phyloP scores from a whole-genome alignment of 108 stramenopile genomes.

The Schizochytrium sp. region DNA sequence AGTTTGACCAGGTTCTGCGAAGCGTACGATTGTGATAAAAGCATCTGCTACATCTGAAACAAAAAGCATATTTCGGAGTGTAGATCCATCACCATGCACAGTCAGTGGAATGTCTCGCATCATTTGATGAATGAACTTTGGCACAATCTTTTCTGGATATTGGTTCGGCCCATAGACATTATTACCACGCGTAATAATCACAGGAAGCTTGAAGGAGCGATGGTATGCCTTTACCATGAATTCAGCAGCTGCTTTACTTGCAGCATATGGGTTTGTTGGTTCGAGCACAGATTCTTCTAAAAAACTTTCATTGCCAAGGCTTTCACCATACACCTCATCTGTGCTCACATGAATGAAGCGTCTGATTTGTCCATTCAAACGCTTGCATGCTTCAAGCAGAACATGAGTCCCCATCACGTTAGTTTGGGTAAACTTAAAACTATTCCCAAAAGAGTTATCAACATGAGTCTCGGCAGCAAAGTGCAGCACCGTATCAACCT shows the following conservation, averaged over 20 bases:
- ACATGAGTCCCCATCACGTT: constrained; percentile 99
- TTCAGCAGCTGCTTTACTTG: constrained; percentile 98
- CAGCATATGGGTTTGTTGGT: constrained; percentile 98
- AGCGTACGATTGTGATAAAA: constrained; percentile 94
- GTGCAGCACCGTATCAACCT: constrained; percentile 98
- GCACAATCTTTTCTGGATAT: constrained; percentile 98
- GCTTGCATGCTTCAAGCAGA: constrained; percentile 94
- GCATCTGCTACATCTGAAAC: constrained; percentile 96
- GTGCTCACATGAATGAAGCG: constrained; percentile 97
- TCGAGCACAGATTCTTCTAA: constrained; percentile 61
- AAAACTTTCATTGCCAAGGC: constrained; percentile 83
- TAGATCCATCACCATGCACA: constrained; percentile 95
- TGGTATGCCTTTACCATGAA: constrained; percentile 90
- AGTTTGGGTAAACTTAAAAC: constrained; percentile 96
- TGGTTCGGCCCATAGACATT: constrained; percentile 99
- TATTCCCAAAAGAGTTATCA: constrained; percentile 99
- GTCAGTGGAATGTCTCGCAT: constrained; percentile 87
- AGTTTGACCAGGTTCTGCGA: constrained; percentile 88
- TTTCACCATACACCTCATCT: constrained; percentile 99
- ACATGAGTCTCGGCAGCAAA: constrained; percentile 97
- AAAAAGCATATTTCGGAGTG: constrained; percentile 96
- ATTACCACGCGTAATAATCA: constrained; percentile 96
- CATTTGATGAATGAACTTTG: constrained; percentile 98
- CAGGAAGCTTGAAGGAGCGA: constrained; percentile 85
- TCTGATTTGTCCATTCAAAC: constrained; percentile 77